A percentile compares a stretch with the other conserved stretches of the same genome.
phyloP scores from a whole-genome alignment of 1,284 basidiomycete species.

The Hemileia vastatrix region DNA sequence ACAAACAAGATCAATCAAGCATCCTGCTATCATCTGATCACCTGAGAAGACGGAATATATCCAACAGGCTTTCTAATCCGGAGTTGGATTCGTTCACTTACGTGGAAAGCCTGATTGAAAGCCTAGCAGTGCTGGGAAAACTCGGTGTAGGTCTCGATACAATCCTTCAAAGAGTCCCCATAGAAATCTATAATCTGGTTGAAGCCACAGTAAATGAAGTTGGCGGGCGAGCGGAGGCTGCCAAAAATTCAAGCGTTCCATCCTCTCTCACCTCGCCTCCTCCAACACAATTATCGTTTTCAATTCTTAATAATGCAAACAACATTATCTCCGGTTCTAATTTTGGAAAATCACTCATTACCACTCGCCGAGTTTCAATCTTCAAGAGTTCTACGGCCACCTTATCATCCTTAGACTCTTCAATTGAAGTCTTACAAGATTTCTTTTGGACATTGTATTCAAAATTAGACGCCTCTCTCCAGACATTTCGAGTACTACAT shows the following conservation, averaged over 20 bases:
- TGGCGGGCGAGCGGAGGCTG: slow-evolving; percentile 62
- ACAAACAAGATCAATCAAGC: slow-evolving; percentile 25
- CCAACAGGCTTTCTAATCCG: slow-evolving; percentile 53
- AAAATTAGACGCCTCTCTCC: slow-evolving; percentile 89
- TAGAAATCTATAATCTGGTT: slow-evolving; percentile 75
- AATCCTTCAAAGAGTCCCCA: slow-evolving; percentile 68
- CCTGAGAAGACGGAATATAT: slow-evolving; percentile 9
- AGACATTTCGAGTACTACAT: slow-evolving; percentile 80
- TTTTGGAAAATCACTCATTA: background rate
- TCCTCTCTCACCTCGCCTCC: slow-evolving; percentile 22
- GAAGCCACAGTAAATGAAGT: slow-evolving; percentile 85
- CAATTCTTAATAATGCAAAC: slow-evolving; percentile 1
- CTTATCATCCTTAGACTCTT: slow-evolving; percentile 34
- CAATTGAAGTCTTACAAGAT: slow-evolving; percentile 69
- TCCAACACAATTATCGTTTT: slow-evolving; percentile 10
- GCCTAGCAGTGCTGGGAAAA: slow-evolving; percentile 79
- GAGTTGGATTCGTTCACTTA: slow-evolving; percentile 89
- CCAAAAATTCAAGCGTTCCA: slow-evolving; percentile 6
- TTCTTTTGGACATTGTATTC: slow-evolving; percentile 98
- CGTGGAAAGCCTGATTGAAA: slow-evolving; percentile 86
- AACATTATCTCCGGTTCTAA: slow-evolving; percentile 3
- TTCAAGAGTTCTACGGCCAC: slow-evolving; percentile 53
- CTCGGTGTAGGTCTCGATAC: slow-evolving; percentile 75
- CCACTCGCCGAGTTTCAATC: slow-evolving; percentile 57
- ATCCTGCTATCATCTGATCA: slow-evolving; percentile 25